These are phyloP conservation scores for Lepidium campestre DNA, from an alignment of 441 rosid species.

Conservation along the genomic window DNA sequence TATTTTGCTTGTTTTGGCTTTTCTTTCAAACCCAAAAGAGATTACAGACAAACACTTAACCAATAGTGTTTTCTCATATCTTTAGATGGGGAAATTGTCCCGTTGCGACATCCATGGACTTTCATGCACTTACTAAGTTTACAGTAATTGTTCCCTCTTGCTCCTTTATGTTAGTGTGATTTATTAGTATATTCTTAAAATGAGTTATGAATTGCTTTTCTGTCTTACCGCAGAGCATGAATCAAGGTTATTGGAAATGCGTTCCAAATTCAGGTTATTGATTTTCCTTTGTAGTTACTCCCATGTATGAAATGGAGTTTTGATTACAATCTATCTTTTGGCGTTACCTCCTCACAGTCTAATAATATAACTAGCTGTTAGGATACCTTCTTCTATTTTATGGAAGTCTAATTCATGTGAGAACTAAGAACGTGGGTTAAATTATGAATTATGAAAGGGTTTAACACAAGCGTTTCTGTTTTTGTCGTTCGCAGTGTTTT, in stretches of 20 bases:
- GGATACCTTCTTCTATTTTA: neutral
- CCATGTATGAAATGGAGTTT: conserved; percentile 5
- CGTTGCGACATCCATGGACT: too few relatives aligned
- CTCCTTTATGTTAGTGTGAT: neutral
- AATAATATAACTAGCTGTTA: conserved; percentile 1
- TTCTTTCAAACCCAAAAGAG: too few relatives aligned
- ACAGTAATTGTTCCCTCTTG: neutral
- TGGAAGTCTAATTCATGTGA: neutral
- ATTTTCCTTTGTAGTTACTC: conserved; percentile 8
- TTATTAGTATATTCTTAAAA: neutral
- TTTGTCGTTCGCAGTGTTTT: neutral
- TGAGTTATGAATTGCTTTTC: conserved; percentile 13
- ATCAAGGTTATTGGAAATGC: conserved; percentile 95
- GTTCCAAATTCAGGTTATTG: conserved; percentile 83
- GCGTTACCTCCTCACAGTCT: conserved; percentile 9
- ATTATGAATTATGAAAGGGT: neutral
- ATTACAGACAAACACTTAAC: too few relatives aligned
- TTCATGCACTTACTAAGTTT: conserved; percentile 1
- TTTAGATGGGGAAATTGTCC: too few relatives aligned
- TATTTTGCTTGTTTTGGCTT: too few relatives aligned
- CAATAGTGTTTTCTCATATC: too few relatives aligned
- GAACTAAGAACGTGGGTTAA: conserved; percentile 2
- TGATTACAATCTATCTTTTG: conserved; percentile 3
- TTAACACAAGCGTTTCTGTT: neutral
- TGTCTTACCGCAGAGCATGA: conserved; percentile 45